A percentile compares a stretch with the other conserved stretches of the same genome.
phyloP scores from a whole-genome alignment of 1,139 yeast genomes.

The Kodamaea derodonti region DNA sequence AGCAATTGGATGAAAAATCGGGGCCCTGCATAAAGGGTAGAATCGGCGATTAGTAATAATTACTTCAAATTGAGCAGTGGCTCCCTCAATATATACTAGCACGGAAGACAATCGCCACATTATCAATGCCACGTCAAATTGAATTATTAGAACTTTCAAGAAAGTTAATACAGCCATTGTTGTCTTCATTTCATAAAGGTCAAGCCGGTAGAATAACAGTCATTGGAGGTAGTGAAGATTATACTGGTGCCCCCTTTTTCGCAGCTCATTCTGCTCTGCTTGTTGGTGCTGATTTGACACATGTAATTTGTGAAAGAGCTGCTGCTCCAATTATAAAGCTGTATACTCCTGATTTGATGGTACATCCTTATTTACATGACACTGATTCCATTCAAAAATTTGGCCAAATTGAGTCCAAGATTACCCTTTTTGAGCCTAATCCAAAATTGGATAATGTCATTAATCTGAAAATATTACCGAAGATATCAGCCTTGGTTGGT shows the following conservation, averaged over 20 bases:
- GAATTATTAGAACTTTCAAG: conserved; percentile 49
- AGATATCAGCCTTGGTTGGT: conserved; percentile 50
- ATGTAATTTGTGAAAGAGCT: conserved; percentile 71
- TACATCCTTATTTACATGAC: conserved; percentile 76
- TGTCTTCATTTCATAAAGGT: conserved; percentile 77
- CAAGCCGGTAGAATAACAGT: conserved; percentile 88
- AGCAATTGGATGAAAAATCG: conserved; percentile 1
- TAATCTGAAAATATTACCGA: conserved; percentile 48
- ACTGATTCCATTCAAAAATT: conserved; percentile 9
- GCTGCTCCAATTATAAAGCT: conserved; percentile 83
- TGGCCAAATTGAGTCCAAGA: conserved; percentile 19
- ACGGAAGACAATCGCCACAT: too few species aligned
- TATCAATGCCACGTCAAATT: background rate
- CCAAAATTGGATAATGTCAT: conserved; percentile 27
- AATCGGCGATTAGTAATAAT: background rate
- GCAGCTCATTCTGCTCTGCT: conserved; percentile 80
- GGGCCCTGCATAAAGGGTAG: background rate
- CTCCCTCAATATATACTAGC: too few species aligned
- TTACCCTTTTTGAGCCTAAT: conserved; percentile 4
- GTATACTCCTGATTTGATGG: conserved; percentile 93
- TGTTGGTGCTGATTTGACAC: conserved; percentile 86
- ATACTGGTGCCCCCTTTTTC: conserved; percentile 95
- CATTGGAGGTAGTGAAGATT: conserved; percentile 92
- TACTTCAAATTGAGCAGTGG: too few species aligned
- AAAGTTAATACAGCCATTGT: conserved; percentile 70